Conservation (phyloP, 805 yeast species). For the Kuraishia hungarica region DNA sequence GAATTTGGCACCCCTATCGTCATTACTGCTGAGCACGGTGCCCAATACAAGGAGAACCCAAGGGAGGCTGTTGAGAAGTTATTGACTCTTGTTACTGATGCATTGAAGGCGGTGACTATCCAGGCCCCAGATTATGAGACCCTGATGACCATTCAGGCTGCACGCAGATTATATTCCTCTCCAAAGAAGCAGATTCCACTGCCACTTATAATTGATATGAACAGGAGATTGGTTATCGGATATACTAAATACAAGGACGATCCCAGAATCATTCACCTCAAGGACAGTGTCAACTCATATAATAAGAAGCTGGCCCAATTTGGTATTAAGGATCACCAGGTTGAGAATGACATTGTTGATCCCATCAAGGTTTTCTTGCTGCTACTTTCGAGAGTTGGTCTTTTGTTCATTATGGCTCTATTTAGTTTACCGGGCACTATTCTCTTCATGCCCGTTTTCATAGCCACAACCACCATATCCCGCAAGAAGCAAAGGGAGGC, state of each 20-base stretch:
- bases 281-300: conserved; percentile 56
- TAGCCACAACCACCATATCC: conserved; percentile 67
- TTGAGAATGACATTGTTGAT: conserved; percentile 44
- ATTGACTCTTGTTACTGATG: conserved; percentile 56
- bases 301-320: conserved; percentile 55
- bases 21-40: conserved; percentile 49
- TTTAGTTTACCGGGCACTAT: conserved; percentile 82
- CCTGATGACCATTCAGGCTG: conserved; percentile 84
- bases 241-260: conserved; percentile 68
- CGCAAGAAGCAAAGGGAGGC: conserved; percentile 67
- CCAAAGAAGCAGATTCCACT: conserved; percentile 66
- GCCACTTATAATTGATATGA: conserved; percentile 83
- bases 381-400: conserved; percentile 46
- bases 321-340: conserved; percentile 67
- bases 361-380: conserved; percentile 40
- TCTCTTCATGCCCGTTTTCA: conserved; percentile 81
- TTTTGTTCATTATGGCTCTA: conserved; percentile 43
- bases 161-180: conserved; percentile 77
- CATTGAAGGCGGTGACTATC: conserved; percentile 75
- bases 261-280: conserved; percentile 56
- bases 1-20: conserved; percentile 87
- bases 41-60: conserved; percentile 53
- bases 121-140: conserved; percentile 85
- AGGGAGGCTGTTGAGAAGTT: conserved; percentile 64
- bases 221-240: conserved; percentile 77